Evolutionary conservation across 371 early-diverging fungal species (phyloP), one percentile per base, ranked within the genome.

Genomic region (Coemansia sp.): DNA sequence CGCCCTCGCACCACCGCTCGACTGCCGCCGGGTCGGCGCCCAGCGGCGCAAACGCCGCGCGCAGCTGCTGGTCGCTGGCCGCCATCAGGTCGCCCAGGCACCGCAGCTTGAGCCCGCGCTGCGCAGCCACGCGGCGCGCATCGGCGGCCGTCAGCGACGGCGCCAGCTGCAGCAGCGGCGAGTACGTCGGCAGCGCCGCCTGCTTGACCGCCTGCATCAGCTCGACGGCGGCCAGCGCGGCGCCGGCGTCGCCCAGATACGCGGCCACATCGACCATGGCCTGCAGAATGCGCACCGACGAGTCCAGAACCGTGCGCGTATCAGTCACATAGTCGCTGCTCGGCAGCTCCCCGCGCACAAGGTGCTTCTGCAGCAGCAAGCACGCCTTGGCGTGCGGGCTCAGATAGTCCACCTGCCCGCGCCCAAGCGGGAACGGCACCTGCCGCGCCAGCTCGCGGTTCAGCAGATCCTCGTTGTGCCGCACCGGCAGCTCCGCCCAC

Each of bases 241-340:
- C 85, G 0, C 68, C 69, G 57, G 91, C 55, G 52, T 81, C 84
- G 0, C 93, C 93, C 57, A 83, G 77, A 62, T 88, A 87, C 0
- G 89, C 90, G 0, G 89, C 81, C 0, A 94, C 85, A 65, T 95
- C 96, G 49, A 95, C 85, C 93, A 95, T 92, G 6, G 98, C 95
- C 82, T 93, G 86, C 30, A 79, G 16, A 55, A 97, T 86, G 75
- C 98, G 93, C 57, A 95, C 88, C 10, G 92, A 82, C 59, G 92
- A 93, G 70, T 97, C 97, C 36, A 98, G 77, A 2, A 98, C 93
- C 0, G 93, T 88, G n/a, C 89, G 85, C 8, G 90, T 89, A 72
- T 98, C 98, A 0, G 96, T 95, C 39, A 85, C 82, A 68, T 93
- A 97, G 77, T 98, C 98, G 54, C 89, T 85, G 12, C 91, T 87